Evolutionary conservation across 768 basidiomycete species (phyloP).

Genomic region (Boletus sp.): DNA sequence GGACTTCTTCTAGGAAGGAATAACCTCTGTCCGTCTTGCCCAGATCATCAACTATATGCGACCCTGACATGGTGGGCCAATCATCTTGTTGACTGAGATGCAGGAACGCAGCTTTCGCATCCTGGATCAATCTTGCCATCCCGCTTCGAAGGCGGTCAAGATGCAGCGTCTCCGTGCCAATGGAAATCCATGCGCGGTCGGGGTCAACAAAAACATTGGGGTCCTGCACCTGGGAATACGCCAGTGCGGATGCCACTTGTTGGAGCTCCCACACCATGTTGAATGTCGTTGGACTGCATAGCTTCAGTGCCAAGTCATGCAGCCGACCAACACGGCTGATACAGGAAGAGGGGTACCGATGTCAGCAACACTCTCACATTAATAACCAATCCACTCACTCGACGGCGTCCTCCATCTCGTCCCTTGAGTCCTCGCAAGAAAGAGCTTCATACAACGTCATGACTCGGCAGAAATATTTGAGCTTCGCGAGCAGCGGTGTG

Average conservation of each 20-base stretch:
- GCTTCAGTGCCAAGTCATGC: background rate
- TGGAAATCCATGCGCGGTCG: background rate
- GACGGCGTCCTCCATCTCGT: background rate
- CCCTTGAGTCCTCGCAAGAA: background rate
- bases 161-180: background rate
- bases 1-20: background rate
- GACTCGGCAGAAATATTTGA: constrained; percentile 1
- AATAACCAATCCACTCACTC: background rate
- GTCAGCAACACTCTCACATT: background rate
- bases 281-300: background rate
- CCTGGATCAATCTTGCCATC: background rate
- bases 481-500: background rate
- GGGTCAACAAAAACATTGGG: constrained; percentile 1
- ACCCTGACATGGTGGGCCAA: background rate
- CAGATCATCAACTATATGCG: background rate
- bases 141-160: background rate
- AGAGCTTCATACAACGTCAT: background rate
- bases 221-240: background rate
- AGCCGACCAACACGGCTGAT: background rate
- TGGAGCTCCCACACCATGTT: constrained; percentile 11
- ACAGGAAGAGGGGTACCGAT: background rate
- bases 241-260: background rate
- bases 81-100: background rate
- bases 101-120: background rate
- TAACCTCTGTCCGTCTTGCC: background rate